phyloP scores from a whole-genome alignment of 2,329 filamentous ascomycete species.

The Phyllosticta ampelicida region DNA sequence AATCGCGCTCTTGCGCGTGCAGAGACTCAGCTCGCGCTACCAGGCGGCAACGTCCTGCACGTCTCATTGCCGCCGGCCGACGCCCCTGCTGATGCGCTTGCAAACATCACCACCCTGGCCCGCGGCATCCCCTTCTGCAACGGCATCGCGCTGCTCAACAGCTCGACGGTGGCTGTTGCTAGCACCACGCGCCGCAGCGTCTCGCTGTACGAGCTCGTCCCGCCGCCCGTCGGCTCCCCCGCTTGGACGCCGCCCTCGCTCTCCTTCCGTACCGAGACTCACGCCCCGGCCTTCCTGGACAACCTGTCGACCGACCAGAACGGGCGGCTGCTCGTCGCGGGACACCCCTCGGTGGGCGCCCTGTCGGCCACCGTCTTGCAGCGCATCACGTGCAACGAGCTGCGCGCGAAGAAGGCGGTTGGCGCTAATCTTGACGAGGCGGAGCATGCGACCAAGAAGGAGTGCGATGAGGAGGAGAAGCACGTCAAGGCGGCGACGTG shows the following conservation, averaged over 20 bases:
- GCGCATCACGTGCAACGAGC: not conserved
- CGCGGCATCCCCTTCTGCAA: slow-evolving; percentile 30
- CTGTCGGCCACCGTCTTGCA: slow-evolving; percentile 12
- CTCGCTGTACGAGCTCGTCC: slow-evolving; percentile 22
- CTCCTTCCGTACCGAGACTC: slow-evolving; percentile 11
- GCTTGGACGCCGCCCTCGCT: slow-evolving; percentile 10
- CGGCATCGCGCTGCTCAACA: slow-evolving; percentile 29
- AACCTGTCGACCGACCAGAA: slow-evolving; percentile 29
- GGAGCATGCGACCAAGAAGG: slow-evolving; percentile 1
- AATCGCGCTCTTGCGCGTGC: slow-evolving; percentile 22
- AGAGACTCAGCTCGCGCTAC: slow-evolving; percentile 29
- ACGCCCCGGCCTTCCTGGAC: slow-evolving; percentile 27
- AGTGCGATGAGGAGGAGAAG: slow-evolving; percentile 13
- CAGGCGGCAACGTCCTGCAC: slow-evolving; percentile 28
- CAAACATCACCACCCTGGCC: slow-evolving; percentile 8
- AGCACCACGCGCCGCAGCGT: slow-evolving; percentile 25
- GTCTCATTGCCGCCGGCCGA: slow-evolving; percentile 17
- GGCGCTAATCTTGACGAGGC: slow-evolving; percentile 9
- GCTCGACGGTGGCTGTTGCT: slow-evolving; percentile 28
- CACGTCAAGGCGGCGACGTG: slow-evolving; percentile 23
- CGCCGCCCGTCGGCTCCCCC: not conserved
- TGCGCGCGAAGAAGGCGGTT: slow-evolving; percentile 12
- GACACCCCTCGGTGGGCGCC: slow-evolving; percentile 28
- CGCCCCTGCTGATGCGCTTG: not conserved
- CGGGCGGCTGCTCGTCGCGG: slow-evolving; percentile 31